Evolutionary conservation across 106 monocot species (phyloP).

Genomic region (Apostasia shenzhenica): DNA sequence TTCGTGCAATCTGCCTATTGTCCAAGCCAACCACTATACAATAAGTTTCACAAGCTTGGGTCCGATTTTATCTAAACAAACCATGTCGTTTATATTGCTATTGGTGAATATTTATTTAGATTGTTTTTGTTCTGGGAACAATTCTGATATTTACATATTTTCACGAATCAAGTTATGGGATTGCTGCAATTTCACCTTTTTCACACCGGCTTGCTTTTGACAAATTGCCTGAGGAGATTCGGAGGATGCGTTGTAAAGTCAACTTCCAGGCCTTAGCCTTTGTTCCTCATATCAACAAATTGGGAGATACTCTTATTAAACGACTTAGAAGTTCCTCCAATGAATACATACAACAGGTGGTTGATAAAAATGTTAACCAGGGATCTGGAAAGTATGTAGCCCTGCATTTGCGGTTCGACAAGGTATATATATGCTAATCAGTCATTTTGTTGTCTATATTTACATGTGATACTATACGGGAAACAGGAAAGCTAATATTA

Average conservation of each 20-base stretch:
- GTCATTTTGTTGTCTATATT: background rate
- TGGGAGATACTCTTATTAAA: constrained; percentile 69
- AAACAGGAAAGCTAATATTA: too few relatives aligned
- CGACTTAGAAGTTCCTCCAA: constrained; percentile 49
- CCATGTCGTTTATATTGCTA: too few relatives aligned
- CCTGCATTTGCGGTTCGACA: constrained; percentile 90
- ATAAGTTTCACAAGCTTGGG: too few relatives aligned
- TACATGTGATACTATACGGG: too few relatives aligned
- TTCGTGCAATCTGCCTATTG: too few relatives aligned
- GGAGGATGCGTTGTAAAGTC: constrained; percentile 83
- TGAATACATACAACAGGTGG: constrained; percentile 31
- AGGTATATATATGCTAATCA: constrained; percentile 32
- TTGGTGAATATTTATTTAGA: too few relatives aligned
- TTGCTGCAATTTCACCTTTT: constrained; percentile 88
- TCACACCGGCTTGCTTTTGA: constrained; percentile 93
- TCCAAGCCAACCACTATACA: too few relatives aligned
- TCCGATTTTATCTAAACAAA: too few relatives aligned
- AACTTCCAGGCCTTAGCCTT: constrained; percentile 85
- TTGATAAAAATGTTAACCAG: constrained; percentile 12
- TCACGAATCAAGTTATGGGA: constrained; percentile 52
- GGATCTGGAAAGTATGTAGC: constrained; percentile 55
- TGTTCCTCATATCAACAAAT: constrained; percentile 67
- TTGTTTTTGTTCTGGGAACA: too few relatives aligned
- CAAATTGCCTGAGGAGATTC: constrained; percentile 69
- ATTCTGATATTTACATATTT: too few relatives aligned